Evolutionary conservation across 2,329 filamentous ascomycete species (phyloP).

Genomic region (Penicillium sclerotigenum): DNA sequence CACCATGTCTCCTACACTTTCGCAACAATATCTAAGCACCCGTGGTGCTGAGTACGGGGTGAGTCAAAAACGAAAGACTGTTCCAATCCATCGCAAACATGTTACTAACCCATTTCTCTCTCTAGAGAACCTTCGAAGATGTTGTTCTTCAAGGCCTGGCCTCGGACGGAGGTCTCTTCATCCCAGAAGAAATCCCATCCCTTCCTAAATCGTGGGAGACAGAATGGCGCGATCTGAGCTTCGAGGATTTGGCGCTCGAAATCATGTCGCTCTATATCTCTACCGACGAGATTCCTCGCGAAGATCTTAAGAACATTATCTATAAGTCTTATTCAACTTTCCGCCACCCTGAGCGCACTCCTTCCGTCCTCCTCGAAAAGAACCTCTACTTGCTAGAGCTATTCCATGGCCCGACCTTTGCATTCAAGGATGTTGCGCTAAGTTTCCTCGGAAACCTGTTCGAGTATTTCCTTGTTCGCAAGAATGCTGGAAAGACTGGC

Average conservation of each 20-base stretch:
- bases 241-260: conserved; percentile 59
- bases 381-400: conserved; percentile 86
- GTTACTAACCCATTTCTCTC: conserved; percentile 34
- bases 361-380: conserved; percentile 68
- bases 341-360: conserved; percentile 60
- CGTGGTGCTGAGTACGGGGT: conserved; percentile 34
- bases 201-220: conserved; percentile 14
- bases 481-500: conserved; percentile 42
- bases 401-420: conserved; percentile 93
- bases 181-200: conserved; percentile 59
- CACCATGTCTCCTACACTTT: conserved; percentile 28
- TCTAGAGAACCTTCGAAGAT: conserved; percentile 63
- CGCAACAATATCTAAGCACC: conserved; percentile 35
- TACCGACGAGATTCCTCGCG: conserved; percentile 70
- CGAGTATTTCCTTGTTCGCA: conserved; percentile 47
- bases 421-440: conserved; percentile 91
- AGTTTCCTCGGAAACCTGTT: conserved; percentile 95
- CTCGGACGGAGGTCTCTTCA: conserved; percentile 81
- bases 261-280: conserved; percentile 89
- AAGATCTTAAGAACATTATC: conserved; percentile 80
- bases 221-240: background rate
- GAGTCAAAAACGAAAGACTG: conserved; percentile 12
- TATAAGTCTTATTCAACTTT: conserved; percentile 85
- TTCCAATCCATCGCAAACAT: background rate
- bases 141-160: conserved; percentile 88